Evolutionary conservation across 2,329 filamentous ascomycete species (phyloP).

Genomic region (Fusarium sp.): DNA sequence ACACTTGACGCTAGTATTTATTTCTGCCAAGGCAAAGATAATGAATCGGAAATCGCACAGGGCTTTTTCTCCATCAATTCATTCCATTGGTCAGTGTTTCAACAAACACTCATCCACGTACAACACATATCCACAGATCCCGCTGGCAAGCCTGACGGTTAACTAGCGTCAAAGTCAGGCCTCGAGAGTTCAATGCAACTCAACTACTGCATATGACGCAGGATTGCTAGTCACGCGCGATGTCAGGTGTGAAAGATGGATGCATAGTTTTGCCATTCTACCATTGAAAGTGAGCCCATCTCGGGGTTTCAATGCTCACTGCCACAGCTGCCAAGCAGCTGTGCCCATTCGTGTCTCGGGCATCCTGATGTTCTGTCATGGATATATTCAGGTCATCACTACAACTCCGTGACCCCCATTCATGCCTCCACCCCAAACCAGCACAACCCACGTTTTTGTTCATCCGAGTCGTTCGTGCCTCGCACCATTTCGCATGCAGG

Average conservation of each 20-base stretch:
- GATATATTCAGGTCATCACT: constrained; percentile 21
- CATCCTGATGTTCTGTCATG: constrained; percentile 29
- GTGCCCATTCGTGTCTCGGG: constrained; percentile 22
- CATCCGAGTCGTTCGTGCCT: constrained; percentile 28
- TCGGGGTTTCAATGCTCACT: background rate
- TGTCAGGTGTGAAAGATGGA: background rate
- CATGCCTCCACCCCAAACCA: constrained; percentile 41
- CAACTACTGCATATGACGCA: constrained; percentile 34
- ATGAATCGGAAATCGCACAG: background rate
- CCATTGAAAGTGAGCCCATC: constrained; percentile 24
- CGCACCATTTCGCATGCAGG: constrained; percentile 44
- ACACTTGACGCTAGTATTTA: background rate
- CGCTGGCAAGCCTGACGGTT: constrained; percentile 27
- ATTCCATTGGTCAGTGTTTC: constrained; percentile 6
- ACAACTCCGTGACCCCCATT: constrained; percentile 43
- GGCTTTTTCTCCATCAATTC: constrained; percentile 15
- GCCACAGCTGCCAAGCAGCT: constrained; percentile 12
- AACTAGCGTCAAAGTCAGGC: constrained; percentile 36
- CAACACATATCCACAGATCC: constrained; percentile 27
- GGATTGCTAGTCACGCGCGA: constrained; percentile 34
- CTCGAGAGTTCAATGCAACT: constrained; percentile 39
- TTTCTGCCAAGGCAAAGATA: constrained; percentile 8
- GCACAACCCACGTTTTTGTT: constrained; percentile 36
- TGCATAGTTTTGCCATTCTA: background rate
- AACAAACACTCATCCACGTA: background rate